These are phyloP conservation scores for Ustilago loliicola DNA, from an alignment of 1,284 basidiomycete species.

Conservation along the genomic window DNA sequence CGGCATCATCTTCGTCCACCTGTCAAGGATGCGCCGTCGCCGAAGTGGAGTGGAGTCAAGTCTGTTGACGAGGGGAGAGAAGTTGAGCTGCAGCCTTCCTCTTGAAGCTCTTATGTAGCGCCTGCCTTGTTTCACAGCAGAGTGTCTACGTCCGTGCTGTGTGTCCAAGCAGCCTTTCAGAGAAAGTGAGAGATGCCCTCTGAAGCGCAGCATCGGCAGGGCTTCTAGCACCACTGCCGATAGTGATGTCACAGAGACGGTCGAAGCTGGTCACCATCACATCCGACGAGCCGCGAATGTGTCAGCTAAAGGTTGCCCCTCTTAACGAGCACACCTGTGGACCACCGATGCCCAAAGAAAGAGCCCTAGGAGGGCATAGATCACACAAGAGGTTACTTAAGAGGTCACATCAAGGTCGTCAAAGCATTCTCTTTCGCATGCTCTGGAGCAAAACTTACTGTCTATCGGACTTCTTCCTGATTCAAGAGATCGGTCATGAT, in stretches of 20 bases:
- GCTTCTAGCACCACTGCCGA: not conserved
- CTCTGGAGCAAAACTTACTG: not conserved
- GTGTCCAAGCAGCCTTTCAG: not conserved
- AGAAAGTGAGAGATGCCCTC: not conserved
- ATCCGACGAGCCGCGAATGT: not conserved
- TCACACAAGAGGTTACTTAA: not conserved
- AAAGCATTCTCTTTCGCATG: not conserved
- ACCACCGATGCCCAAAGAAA: not conserved
- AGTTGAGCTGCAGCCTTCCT: not conserved
- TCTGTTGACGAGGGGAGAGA: not conserved
- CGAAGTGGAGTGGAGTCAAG: not conserved
- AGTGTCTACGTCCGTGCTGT: not conserved
- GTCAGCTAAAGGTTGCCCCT: not conserved
- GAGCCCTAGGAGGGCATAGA: too few species aligned
- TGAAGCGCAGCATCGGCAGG: not conserved
- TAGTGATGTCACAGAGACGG: not conserved
- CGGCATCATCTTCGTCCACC: constrained; percentile 4
- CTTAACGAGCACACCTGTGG: not conserved
- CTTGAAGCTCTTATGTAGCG: not conserved
- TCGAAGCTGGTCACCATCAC: not conserved
- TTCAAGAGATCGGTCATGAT: not conserved
- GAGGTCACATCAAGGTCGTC: not conserved
- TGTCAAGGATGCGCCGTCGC: not conserved
- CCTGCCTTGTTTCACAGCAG: not conserved
- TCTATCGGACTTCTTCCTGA: not conserved